A percentile compares a stretch with the other conserved stretches of the same genome.
These are phyloP conservation scores for Globisporangium viniferum DNA, from an alignment of 352 stramenopile genomes.

Conservation along the genomic window DNA sequence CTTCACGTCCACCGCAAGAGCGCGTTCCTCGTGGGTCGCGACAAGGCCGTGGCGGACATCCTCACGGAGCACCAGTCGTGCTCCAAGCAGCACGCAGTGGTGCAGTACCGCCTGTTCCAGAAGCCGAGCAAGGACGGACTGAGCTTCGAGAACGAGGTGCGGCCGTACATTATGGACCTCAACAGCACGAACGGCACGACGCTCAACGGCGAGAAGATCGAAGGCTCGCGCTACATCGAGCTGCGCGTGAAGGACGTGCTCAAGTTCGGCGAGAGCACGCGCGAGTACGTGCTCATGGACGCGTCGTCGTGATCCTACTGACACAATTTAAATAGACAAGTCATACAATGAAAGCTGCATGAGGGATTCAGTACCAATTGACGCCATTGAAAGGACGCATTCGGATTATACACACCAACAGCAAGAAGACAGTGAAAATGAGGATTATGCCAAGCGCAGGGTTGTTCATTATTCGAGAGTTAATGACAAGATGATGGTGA, in stretches of 20 bases:
- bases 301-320: conserved; percentile 22
- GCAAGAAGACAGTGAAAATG: neutral
- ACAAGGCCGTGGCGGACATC: conserved; percentile 94
- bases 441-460: neutral
- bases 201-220: conserved; percentile 94
- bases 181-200: conserved; percentile 97
- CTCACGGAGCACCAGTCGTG: conserved; percentile 92
- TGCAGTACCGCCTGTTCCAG: conserved; percentile 93
- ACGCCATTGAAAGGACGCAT: neutral
- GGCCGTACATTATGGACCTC: conserved; percentile 98
- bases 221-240: conserved; percentile 95
- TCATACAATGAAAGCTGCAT: neutral
- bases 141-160: conserved; percentile 58
- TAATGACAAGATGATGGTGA: neutral
- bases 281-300: conserved; percentile 96
- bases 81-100: conserved; percentile 97
- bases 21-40: conserved; percentile 92
- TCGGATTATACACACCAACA: neutral
- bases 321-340: neutral
- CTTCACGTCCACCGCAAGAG: conserved; percentile 96
- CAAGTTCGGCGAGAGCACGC: conserved; percentile 94
- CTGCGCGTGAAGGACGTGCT: conserved; percentile 95
- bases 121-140: conserved; percentile 59
- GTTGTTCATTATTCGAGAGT: conserved; percentile 3
- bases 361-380: neutral